These are phyloP conservation scores for Zalaria sp. DNA, from an alignment of 2,329 filamentous ascomycete species.

Conservation along the genomic window DNA sequence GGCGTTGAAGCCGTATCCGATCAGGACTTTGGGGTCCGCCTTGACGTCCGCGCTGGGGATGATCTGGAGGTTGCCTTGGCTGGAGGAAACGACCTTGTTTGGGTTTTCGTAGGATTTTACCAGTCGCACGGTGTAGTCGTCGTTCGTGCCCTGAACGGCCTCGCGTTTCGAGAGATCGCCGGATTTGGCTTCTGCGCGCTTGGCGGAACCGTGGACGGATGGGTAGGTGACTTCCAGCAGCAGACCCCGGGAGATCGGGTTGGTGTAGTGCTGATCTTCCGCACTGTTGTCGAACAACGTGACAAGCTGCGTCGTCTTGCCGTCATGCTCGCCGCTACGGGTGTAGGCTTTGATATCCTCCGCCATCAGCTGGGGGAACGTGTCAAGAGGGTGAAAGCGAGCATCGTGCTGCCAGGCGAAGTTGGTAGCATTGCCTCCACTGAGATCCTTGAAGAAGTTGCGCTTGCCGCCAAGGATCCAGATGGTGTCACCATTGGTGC, in stretches of 20 bases:
- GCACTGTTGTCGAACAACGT: conserved; percentile 35
- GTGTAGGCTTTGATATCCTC: conserved; percentile 4
- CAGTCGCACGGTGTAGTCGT: conserved; percentile 14
- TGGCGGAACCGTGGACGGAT: background rate
- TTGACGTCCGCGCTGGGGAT: conserved; percentile 3
- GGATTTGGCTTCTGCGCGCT: background rate
- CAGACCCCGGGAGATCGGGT: conserved; percentile 16
- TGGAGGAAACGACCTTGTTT: conserved; percentile 9
- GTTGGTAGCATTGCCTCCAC: conserved; percentile 10
- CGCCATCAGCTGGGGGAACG: conserved; percentile 22
- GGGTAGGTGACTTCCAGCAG: conserved; percentile 19
- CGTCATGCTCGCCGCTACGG: conserved; percentile 1
- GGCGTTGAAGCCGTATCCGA: conserved; percentile 16
- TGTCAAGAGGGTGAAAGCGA: conserved; percentile 26
- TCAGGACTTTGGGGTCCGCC: conserved; percentile 8
- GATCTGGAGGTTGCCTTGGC: conserved; percentile 13
- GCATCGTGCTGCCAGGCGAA: conserved; percentile 40
- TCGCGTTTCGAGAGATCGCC: background rate
- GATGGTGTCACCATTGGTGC: conserved; percentile 31
- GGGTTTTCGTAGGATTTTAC: conserved; percentile 15
- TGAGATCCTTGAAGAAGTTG: conserved; percentile 15
- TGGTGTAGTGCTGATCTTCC: conserved; percentile 17
- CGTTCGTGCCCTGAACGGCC: background rate
- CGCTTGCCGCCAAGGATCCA: conserved; percentile 33
- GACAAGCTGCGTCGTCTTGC: conserved; percentile 9